These are phyloP conservation scores for Botrytis byssoidea DNA, from an alignment of 2,329 filamentous ascomycete species.

Conservation along the genomic window DNA sequence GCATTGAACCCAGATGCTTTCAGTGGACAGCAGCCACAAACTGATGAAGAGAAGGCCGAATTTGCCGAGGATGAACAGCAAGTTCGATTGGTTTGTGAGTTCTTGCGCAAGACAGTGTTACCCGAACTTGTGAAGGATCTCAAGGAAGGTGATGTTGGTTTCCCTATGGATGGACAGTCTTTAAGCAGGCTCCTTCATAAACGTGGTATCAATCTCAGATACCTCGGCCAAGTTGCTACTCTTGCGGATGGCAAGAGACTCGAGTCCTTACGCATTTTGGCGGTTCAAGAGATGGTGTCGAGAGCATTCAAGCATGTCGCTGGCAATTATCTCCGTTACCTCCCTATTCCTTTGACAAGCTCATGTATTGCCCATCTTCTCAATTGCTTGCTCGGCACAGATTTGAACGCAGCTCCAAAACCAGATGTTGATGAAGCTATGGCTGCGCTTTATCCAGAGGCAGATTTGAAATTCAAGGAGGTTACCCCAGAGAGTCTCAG, in stretches of 20 bases:
- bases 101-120: slow-evolving; percentile 73
- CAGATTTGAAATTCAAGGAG: slow-evolving; percentile 76
- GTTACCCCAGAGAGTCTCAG: slow-evolving; percentile 72
- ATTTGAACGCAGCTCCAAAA: slow-evolving; percentile 72
- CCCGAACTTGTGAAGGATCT: slow-evolving; percentile 85
- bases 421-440: slow-evolving; percentile 75
- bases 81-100: slow-evolving; percentile 79
- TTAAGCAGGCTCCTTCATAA: slow-evolving; percentile 88
- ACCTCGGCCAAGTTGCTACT: slow-evolving; percentile 80
- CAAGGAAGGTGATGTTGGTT: slow-evolving; percentile 88
- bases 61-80: slow-evolving; percentile 82
- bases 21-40: slow-evolving; percentile 87
- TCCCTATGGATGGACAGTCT: slow-evolving; percentile 97
- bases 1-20: slow-evolving; percentile 93
- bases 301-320: slow-evolving; percentile 93
- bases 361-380: slow-evolving; percentile 81
- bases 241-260: slow-evolving; percentile 70
- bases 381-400: slow-evolving; percentile 84
- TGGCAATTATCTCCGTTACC: slow-evolving; percentile 72
- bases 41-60: slow-evolving; percentile 82
- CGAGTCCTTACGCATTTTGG: slow-evolving; percentile 72
- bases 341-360: slow-evolving; percentile 78
- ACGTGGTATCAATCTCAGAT: slow-evolving; percentile 94
- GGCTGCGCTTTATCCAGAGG: slow-evolving; percentile 74
- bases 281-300: slow-evolving; percentile 90